Conservation (phyloP, 2,329 filamentous ascomycete genomes). For the Fusarium sp. region DNA sequence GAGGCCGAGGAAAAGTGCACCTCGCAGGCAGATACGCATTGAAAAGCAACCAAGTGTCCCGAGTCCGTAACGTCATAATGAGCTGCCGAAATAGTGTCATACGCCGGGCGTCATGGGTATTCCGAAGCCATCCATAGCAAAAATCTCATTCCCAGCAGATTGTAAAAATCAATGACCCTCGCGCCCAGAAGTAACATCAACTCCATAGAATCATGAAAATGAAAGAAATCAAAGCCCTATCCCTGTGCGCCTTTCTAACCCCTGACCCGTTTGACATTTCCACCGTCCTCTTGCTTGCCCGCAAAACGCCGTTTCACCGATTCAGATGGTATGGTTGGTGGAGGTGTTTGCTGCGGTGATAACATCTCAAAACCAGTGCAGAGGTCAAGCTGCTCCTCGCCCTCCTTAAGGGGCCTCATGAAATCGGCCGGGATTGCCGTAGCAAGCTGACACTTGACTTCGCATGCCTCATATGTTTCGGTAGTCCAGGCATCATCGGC, state of each 20-base stretch:
- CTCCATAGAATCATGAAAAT: conserved; percentile 22
- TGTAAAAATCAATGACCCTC: conserved; percentile 9
- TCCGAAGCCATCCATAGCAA: conserved; percentile 31
- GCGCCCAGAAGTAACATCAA: conserved; percentile 16
- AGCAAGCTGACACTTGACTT: conserved; percentile 46
- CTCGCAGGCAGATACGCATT: conserved; percentile 1
- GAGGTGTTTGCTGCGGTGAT: conserved; percentile 18
- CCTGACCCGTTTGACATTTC: conserved; percentile 34
- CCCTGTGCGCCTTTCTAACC: conserved; percentile 21
- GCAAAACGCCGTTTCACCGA: conserved; percentile 31
- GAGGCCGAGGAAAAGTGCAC: conserved; percentile 1
- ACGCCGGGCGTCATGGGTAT: conserved; percentile 41
- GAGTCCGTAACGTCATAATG: conserved; percentile 18
- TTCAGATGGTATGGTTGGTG: conserved; percentile 15
- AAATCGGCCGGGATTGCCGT: conserved; percentile 51
- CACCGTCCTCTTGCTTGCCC: conserved; percentile 14
- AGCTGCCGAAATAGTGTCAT: conserved; percentile 30
- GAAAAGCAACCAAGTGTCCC: conserved; percentile 9
- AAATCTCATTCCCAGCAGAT: conserved; percentile 21
- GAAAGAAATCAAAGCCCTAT: not conserved
- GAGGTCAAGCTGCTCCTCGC: conserved; percentile 48
- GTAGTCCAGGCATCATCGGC: conserved; percentile 50
- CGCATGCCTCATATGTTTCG: conserved; percentile 49
- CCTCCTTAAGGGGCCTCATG: conserved; percentile 46
- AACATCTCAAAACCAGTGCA: conserved; percentile 41